Conservation (phyloP, 2,329 filamentous ascomycete species). For the Ophiognomonia clavigignenti-juglandacearum region DNA sequence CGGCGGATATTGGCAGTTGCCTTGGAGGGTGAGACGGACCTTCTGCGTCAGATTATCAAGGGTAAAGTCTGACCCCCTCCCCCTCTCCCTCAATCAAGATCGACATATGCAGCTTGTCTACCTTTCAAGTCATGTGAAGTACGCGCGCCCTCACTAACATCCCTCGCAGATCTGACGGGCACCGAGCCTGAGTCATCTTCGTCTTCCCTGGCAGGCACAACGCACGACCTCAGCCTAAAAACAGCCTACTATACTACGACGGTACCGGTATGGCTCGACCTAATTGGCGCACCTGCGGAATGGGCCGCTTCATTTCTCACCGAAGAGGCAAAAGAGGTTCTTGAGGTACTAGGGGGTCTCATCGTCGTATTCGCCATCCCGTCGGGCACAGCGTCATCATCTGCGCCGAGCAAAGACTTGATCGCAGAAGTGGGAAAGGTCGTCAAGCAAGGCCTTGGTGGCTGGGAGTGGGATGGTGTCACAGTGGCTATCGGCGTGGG, state of each 20-base stretch:
- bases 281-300: conserved; percentile 43
- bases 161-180: conserved; percentile 46
- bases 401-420: conserved; percentile 26
- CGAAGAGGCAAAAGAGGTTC: conserved; percentile 57
- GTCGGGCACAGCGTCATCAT: neutral
- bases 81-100: too few species aligned
- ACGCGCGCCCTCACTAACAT: conserved; percentile 11
- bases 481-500: conserved; percentile 54
- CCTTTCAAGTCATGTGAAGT: neutral
- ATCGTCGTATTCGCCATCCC: conserved; percentile 48
- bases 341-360: conserved; percentile 56
- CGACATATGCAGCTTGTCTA: neutral
- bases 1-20: conserved; percentile 55
- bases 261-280: conserved; percentile 64
- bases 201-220: conserved; percentile 50
- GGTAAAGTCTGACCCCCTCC: too few species aligned
- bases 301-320: conserved; percentile 58
- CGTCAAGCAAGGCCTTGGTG: conserved; percentile 51
- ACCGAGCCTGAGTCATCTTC: conserved; percentile 33
- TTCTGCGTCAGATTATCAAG: conserved; percentile 47
- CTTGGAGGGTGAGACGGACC: conserved; percentile 39
- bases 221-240: conserved; percentile 49
- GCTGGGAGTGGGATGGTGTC: conserved; percentile 62
- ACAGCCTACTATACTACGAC: conserved; percentile 58
- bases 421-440: conserved; percentile 50